Evolutionary conservation across 164 flowering plant species (phyloP).

Genomic region (Tinospora cordifolia): DNA sequence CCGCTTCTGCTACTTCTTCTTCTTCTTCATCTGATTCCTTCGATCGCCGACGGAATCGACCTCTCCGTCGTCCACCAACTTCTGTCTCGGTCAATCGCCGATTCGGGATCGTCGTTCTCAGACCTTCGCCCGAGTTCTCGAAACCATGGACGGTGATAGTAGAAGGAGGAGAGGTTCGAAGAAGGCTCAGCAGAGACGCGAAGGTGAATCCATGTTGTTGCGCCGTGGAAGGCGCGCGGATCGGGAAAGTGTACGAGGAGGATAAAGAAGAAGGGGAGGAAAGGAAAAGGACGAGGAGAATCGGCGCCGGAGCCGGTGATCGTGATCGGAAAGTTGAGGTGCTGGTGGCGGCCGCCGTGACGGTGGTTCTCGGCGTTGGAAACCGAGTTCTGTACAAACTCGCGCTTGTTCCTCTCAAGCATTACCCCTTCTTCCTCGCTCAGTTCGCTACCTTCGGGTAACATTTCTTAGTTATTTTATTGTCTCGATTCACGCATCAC

Average conservation of each 20-base stretch:
- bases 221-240: conserved; percentile 21
- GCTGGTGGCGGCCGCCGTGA: conserved; percentile 49
- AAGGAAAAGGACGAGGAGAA: conserved; percentile 8
- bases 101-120: conserved; percentile 11
- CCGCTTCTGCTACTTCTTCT: neutral
- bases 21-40: neutral
- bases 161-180: neutral
- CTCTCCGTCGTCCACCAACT: neutral
- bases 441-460: conserved; percentile 99
- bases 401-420: conserved; percentile 86
- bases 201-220: conserved; percentile 19
- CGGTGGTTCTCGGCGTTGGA: conserved; percentile 85
- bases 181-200: neutral
- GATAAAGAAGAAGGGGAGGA: conserved; percentile 6
- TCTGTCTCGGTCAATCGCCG: conserved; percentile 1
- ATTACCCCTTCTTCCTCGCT: conserved; percentile 96
- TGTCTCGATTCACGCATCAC: no score
- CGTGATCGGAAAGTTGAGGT: conserved; percentile 40
- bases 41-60: conserved; percentile 4
- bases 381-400: conserved; percentile 88
- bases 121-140: conserved; percentile 11
- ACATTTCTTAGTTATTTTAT: neutral
- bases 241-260: conserved; percentile 10
- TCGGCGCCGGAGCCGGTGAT: neutral
- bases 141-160: conserved; percentile 15